Conservation (phyloP, 768 basidiomycete species). For the Lyophyllum semitale region DNA sequence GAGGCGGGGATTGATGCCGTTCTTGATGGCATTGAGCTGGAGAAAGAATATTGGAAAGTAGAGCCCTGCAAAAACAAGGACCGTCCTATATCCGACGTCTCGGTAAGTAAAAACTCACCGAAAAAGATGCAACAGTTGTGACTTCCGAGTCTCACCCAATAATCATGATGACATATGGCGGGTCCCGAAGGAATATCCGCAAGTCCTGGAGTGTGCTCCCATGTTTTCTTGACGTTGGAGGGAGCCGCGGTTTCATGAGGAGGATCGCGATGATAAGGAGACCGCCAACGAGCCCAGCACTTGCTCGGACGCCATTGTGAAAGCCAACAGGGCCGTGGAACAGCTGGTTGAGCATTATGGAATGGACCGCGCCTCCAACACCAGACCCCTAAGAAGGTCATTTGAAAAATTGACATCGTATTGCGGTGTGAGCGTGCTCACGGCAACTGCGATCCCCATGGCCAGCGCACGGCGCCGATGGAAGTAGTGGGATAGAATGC, state of each 20-base stretch:
- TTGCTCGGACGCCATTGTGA: constrained; percentile 46
- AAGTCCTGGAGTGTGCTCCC: constrained; percentile 29
- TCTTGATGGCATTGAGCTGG: constrained; percentile 52
- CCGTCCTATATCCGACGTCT: constrained; percentile 24
- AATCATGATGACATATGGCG: constrained; percentile 44
- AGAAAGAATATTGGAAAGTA: constrained; percentile 59
- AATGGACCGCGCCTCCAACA: constrained; percentile 60
- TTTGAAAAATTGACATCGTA: no score
- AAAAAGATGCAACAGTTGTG: neutral
- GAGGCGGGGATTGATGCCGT: constrained; percentile 44
- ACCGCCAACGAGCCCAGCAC: constrained; percentile 34
- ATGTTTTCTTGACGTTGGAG: constrained; percentile 32
- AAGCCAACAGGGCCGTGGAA: constrained; percentile 50
- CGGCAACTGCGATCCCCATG: constrained; percentile 43
- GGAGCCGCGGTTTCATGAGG: constrained; percentile 42
- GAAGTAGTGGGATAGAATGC: constrained; percentile 55
- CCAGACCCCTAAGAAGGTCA: no score
- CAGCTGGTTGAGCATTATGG: constrained; percentile 62
- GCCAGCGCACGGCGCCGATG: constrained; percentile 44
- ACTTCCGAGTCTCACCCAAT: constrained; percentile 34
- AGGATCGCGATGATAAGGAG: constrained; percentile 30
- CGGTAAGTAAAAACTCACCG: neutral
- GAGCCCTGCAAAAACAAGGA: constrained; percentile 36
- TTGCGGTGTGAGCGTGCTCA: no score
- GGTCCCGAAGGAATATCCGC: constrained; percentile 40